phyloP scores from a whole-genome alignment of 441 rosid species.

The Rhodomyrtus psidioides region DNA sequence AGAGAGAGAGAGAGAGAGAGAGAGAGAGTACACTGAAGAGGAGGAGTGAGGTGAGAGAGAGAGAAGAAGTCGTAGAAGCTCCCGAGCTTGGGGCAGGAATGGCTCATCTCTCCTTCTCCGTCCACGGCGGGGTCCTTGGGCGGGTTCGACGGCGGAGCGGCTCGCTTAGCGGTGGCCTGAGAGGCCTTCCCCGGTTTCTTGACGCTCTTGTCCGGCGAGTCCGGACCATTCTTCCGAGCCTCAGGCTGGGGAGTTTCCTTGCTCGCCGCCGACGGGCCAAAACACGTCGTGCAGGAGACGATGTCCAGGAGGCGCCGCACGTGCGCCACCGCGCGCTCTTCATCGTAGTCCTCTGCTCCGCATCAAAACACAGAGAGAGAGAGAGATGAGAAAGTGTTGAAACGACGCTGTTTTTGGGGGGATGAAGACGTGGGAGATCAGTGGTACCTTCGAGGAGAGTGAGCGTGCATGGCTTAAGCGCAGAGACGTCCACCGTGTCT shows the following conservation, averaged over 20 bases:
- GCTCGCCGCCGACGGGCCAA: conserved; percentile 42
- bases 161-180: conserved; percentile 15
- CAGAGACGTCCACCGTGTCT: conserved; percentile 50
- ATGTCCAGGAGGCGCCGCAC: conserved; percentile 58
- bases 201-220: conserved; percentile 24
- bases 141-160: conserved; percentile 6
- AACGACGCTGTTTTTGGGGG: neutral
- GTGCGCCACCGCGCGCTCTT: conserved; percentile 53
- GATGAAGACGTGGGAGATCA: neutral
- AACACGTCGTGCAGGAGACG: conserved; percentile 55
- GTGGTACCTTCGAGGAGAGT: conserved; percentile 43
- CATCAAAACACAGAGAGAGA: neutral
- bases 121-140: conserved; percentile 29
- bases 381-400: neutral
- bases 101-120: conserved; percentile 43
- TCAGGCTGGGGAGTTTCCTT: conserved; percentile 36
- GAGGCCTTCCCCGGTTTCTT: conserved; percentile 24
- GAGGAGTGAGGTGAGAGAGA: conserved; percentile 58
- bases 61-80: conserved; percentile 69
- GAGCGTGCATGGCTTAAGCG: conserved; percentile 55
- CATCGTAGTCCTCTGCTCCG: conserved; percentile 51
- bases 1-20: neutral
- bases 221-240: conserved; percentile 13
- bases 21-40: conserved; percentile 55
- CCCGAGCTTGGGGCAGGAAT: conserved; percentile 54